A percentile compares a stretch with the other conserved stretches of the same genome.
Evolutionary conservation across 306 rosid species (phyloP).

Genomic region (Dryas octopetala): DNA sequence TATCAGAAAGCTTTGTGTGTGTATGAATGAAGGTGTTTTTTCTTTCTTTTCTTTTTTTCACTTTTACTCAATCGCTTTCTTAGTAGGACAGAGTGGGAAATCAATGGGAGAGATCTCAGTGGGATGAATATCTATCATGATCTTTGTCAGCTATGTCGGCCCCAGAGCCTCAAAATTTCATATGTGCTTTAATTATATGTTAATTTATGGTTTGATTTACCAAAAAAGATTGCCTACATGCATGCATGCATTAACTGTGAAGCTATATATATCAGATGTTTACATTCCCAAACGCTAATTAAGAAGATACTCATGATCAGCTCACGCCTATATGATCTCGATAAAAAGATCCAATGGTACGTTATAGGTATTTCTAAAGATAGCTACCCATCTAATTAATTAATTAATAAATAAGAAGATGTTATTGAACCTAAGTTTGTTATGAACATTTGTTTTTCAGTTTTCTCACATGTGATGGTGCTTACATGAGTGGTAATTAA

Average conservation of each 20-base stretch:
- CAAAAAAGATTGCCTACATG: constrained; percentile 17
- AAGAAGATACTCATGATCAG: too few species aligned
- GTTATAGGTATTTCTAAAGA: too few species aligned
- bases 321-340: too few species aligned
- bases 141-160: constrained; percentile 47
- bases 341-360: too few species aligned
- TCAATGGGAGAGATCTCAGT: constrained; percentile 31
- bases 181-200: constrained; percentile 45
- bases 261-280: too few species aligned
- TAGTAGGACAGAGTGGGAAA: constrained; percentile 25
- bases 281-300: too few species aligned
- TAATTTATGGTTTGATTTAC: constrained; percentile 56
- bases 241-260: not conserved
- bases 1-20: constrained; percentile 63
- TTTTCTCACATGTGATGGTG: too few species aligned
- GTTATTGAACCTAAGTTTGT: too few species aligned
- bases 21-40: constrained; percentile 31
- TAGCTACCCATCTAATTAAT: too few species aligned
- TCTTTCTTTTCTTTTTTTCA: not conserved
- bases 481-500: too few species aligned
- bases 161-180: constrained; percentile 40
- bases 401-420: too few species aligned
- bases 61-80: constrained; percentile 44
- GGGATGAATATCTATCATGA: constrained; percentile 46
- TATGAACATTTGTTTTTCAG: too few species aligned